Evolutionary conservation across 768 basidiomycete genomes (phyloP).

Genomic region (Russula virescens): DNA sequence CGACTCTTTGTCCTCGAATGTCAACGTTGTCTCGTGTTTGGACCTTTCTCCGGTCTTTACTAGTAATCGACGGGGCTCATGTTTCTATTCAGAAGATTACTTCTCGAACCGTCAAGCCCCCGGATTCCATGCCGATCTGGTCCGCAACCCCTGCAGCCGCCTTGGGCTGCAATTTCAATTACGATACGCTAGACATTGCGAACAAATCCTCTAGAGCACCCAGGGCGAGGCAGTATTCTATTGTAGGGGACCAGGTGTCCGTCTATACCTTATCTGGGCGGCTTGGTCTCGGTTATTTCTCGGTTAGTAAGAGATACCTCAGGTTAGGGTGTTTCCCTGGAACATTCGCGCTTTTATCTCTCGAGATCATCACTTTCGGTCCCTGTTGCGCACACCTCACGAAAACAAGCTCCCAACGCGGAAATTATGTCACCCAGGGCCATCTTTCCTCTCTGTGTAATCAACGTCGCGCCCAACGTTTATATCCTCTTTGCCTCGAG

Average conservation of each 20-base stretch:
- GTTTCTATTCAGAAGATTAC: conserved; percentile 12
- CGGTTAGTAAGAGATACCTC: conserved; percentile 14
- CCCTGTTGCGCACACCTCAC: background rate
- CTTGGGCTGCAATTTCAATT: conserved; percentile 9
- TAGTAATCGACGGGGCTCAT: conserved; percentile 3
- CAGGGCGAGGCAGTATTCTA: background rate
- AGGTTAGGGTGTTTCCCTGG: conserved; percentile 6
- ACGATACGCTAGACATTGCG: background rate
- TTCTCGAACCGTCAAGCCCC: background rate
- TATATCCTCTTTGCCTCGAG: background rate
- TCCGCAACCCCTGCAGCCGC: background rate
- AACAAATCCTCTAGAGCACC: background rate
- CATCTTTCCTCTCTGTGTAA: background rate
- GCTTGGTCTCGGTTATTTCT: conserved; percentile 13
- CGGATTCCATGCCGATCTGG: background rate
- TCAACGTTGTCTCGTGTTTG: conserved; percentile 3
- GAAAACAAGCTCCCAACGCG: background rate
- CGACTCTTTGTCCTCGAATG: conserved; percentile 10
- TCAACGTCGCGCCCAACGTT: background rate
- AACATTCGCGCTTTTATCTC: conserved; percentile 19
- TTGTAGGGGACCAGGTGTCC: background rate
- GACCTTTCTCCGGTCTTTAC: background rate
- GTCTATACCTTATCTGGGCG: conserved; percentile 10
- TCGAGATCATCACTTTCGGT: conserved; percentile 4
- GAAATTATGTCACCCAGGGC: conserved; percentile 3